Conservation (phyloP, 2,329 filamentous ascomycete species). For the Geosmithia flava region DNA sequence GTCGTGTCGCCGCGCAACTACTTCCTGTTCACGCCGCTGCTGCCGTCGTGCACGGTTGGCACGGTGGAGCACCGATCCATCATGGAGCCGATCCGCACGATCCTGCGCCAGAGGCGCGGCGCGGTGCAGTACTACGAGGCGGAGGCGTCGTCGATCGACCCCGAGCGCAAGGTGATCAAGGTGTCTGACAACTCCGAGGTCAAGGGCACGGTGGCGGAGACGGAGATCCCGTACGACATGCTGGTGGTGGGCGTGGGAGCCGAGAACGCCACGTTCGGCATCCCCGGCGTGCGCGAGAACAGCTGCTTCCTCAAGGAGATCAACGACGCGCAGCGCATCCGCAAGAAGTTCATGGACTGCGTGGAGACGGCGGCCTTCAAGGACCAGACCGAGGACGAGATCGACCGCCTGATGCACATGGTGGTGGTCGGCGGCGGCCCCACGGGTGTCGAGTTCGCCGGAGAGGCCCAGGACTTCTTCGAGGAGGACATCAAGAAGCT, state of each 20-base stretch:
- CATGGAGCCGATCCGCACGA: slow-evolving; percentile 97
- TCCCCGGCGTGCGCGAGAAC: slow-evolving; percentile 88
- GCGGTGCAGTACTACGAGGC: slow-evolving; percentile 96
- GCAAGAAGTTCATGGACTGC: slow-evolving; percentile 99
- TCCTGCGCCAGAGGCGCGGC: slow-evolving; percentile 88
- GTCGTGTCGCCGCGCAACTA: slow-evolving; percentile 98
- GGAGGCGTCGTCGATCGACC: slow-evolving; percentile 90
- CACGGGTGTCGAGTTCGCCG: slow-evolving; percentile 95
- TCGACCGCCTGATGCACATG: slow-evolving; percentile 95
- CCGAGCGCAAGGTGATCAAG: slow-evolving; percentile 75
- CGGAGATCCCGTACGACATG: slow-evolving; percentile 95
- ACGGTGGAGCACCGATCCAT: slow-evolving; percentile 98
- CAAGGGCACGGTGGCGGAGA: slow-evolving; percentile 70
- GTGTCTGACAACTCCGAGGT: slow-evolving; percentile 90
- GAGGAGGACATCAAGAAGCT: slow-evolving; percentile 97
- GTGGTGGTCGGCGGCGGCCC: slow-evolving; percentile 89
- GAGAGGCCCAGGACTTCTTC: slow-evolving; percentile 98
- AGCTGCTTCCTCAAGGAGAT: slow-evolving; percentile 99
- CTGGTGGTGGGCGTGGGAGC: slow-evolving; percentile 93
- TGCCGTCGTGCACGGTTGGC: slow-evolving; percentile 95
- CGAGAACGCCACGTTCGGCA: slow-evolving; percentile 97
- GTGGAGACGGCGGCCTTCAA: slow-evolving; percentile 98
- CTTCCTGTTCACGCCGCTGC: slow-evolving; percentile 96
- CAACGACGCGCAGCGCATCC: slow-evolving; percentile 86
- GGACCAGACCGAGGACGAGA: slow-evolving; percentile 77